Conservation (phyloP, 1,139 yeast species). For the Citeromyces hawaiiensis region DNA sequence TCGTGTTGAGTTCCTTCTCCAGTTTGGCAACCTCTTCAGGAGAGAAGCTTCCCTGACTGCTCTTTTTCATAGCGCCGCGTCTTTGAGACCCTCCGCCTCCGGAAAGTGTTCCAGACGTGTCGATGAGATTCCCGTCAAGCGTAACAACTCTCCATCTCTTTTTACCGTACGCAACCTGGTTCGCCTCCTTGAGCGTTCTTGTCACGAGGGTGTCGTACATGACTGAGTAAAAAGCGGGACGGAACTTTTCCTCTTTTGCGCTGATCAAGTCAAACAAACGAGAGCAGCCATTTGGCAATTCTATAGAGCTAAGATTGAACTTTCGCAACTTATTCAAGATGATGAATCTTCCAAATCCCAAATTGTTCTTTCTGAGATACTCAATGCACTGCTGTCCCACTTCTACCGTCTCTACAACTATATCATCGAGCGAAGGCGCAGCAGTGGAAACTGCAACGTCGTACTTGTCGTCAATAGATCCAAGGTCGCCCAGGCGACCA, state of each 20-base stretch:
- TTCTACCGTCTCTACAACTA: slow-evolving; percentile 91
- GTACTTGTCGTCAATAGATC: slow-evolving; percentile 73
- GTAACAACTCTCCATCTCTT: slow-evolving; percentile 84
- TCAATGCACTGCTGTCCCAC: slow-evolving; percentile 89
- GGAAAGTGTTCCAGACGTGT: slow-evolving; percentile 92
- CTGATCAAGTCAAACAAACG: slow-evolving; percentile 74
- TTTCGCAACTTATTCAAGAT: slow-evolving; percentile 62
- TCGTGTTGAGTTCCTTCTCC: slow-evolving; percentile 35
- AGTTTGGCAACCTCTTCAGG: slow-evolving; percentile 46
- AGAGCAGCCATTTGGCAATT: slow-evolving; percentile 67
- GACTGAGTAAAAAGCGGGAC: slow-evolving; percentile 84
- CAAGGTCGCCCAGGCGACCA: slow-evolving; percentile 87
- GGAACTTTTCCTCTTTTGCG: slow-evolving; percentile 53
- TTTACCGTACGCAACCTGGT: slow-evolving; percentile 77
- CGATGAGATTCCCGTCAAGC: slow-evolving; percentile 83
- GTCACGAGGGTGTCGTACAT: slow-evolving; percentile 84
- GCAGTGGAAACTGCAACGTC: slow-evolving; percentile 95
- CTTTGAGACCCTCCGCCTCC: slow-evolving; percentile 80
- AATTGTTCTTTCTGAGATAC: slow-evolving; percentile 65
- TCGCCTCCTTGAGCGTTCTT: slow-evolving; percentile 64
- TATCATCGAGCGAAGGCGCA: slow-evolving; percentile 79
- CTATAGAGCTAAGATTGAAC: slow-evolving; percentile 45
- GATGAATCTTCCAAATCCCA: slow-evolving; percentile 86
- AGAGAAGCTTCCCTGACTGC: slow-evolving; percentile 15
- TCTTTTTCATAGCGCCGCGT: slow-evolving; percentile 46